Base-by-base conservation (phyloP, 345 rosid species). In the Microthlaspi erraticum region DNA sequence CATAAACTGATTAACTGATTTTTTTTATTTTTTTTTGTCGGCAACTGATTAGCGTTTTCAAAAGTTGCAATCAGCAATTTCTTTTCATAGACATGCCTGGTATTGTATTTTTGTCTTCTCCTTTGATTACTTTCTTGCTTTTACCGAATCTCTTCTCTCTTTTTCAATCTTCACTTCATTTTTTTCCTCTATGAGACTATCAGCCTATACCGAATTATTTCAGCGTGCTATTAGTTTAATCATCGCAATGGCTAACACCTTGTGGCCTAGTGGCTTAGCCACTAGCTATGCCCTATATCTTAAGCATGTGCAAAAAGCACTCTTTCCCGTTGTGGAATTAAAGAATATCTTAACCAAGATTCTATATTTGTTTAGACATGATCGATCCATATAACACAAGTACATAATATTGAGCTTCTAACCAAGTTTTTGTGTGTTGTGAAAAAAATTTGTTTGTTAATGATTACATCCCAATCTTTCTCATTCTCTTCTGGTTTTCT, bases 191-290 rank as follows among this genome's bases (percentile, higher is more conserved):
- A 29, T 7, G 29, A 59, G 39, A 19, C 52, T 38, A 31, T 8
- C 38, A 49, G 45, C n/a, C 38, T 37, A 50, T 17, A 11, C 3
- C 33, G 51, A 70, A 60, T 70, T 5, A 60, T 70, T 33, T 52
- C 46, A 42, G 55, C 43, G 33, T 70, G 52, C 52, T 62, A 18
- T 39, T 44, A 32, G 61, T 61, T 45, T 52, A 62, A 61, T 61
- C 69, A 71, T 60, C 33, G 62, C 61, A 42, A n/a, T 26, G 1
- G 7, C 74, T 41, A 59, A 69, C n/a, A 53, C 64, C 64, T 54
- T 19, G 41, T 72, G 76, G 44, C 63, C 4, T 72, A 64, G 54
- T 62, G 67, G 46, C 76, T 45, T 44, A 72, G 76, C 46, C 76
- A 72, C 58, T 64, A 64, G 9, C 8, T 46, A 26, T 26, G 4